A percentile compares a stretch with the other conserved stretches of the same genome.
Evolutionary conservation across 1,284 basidiomycete genomes (phyloP).

Genomic region (Termitomyces sp.): DNA sequence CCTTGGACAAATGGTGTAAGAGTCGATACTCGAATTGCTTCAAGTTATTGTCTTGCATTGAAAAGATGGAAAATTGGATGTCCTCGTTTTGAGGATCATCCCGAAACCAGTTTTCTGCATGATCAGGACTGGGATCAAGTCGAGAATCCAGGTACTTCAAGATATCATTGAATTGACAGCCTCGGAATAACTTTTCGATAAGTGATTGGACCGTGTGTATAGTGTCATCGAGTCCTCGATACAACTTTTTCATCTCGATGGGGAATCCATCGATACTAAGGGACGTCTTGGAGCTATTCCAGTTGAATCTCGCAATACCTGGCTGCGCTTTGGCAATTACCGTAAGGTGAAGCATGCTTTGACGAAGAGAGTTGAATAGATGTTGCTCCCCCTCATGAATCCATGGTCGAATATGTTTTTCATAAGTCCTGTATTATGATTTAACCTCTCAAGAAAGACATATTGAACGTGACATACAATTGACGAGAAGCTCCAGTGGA

Average conservation of each 20-base stretch:
- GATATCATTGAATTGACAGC: neutral
- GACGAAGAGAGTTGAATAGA: neutral
- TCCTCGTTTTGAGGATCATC: neutral
- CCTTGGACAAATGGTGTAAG: neutral
- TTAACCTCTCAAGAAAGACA: neutral
- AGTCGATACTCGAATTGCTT: neutral
- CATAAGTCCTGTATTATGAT: neutral
- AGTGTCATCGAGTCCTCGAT: neutral
- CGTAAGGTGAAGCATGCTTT: neutral
- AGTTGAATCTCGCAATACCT: neutral
- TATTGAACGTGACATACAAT: neutral
- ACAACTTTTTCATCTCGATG: neutral
- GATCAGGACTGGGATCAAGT: neutral
- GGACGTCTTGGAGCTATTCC: neutral
- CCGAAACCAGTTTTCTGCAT: neutral
- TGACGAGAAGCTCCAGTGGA: neutral
- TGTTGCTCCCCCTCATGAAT: slow-evolving; percentile 1
- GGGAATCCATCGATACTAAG: neutral
- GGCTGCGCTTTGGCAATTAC: neutral
- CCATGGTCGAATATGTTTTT: neutral
- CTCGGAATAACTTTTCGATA: neutral
- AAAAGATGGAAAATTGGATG: neutral
- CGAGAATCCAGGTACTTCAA: neutral
- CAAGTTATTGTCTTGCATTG: neutral
- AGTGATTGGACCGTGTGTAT: neutral